Percentiles rank a stretch among this genome's conserved stretches.
These are phyloP conservation scores for Persicaria tinctoria DNA, from an alignment of 148 eudicot species.

Conservation along the genomic window DNA sequence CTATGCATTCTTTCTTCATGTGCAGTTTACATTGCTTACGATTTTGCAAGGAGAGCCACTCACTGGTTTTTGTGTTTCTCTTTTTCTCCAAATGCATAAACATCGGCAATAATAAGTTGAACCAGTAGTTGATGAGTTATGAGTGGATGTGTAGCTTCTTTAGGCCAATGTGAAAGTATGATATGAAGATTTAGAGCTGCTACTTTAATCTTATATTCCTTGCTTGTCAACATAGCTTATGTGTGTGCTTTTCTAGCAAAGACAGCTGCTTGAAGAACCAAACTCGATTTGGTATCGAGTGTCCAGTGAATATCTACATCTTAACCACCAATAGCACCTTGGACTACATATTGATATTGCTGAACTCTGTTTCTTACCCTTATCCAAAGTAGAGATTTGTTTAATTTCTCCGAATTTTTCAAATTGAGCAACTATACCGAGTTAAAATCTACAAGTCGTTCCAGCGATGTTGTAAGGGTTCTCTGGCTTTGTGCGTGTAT, in stretches of 20 bases:
- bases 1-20: too few relatives aligned
- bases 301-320: background rate
- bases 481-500: too few relatives aligned
- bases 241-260: constrained; percentile 8
- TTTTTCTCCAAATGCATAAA: too few relatives aligned
- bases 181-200: background rate
- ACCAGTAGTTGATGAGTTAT: background rate
- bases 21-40: too few relatives aligned
- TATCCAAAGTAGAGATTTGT: too few relatives aligned
- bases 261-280: background rate
- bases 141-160: too few relatives aligned
- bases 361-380: too few relatives aligned
- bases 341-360: too few relatives aligned
- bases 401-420: background rate
- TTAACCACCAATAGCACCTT: background rate
- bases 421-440: background rate
- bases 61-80: too few relatives aligned
- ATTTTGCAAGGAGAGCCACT: too few relatives aligned
- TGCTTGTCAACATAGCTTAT: background rate
- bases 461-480: background rate
- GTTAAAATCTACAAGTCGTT: background rate
- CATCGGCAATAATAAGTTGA: too few relatives aligned
- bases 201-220: background rate
- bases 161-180: too few relatives aligned
- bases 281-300: background rate